Base-by-base conservation (phyloP, 2,329 filamentous ascomycete species). In the Cladosporium phlei region DNA sequence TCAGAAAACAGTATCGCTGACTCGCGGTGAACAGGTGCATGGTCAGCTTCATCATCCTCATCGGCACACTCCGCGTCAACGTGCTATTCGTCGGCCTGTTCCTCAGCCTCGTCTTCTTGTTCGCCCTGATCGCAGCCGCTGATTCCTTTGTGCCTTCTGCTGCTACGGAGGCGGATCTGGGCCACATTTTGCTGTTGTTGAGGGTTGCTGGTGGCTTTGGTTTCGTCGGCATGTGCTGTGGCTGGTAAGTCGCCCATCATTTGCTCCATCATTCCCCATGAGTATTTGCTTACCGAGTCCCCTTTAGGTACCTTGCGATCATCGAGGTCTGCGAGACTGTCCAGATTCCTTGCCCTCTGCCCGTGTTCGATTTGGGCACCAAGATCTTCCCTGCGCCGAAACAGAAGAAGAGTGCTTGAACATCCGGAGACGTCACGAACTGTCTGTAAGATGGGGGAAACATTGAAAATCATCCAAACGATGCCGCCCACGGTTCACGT, bases 151-250 rank as follows among this genome's bases (percentile, higher is more conserved):
- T 52, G 7, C 51, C 56, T 2, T 30, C 37, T 14, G 50, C 52
- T 9, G 49, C 43, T 4, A 53, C 49, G 11, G 42, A 48, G 19
- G 56, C 51, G 2, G 56, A 56, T 20, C 32, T 52, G 5, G 53
- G 43, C 12, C 52, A 61, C 28, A 47, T 58, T 12, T 10, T 46
- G 10, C 45, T 37, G 6, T 33, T 60, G 22, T 25, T 61, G 5
- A 54, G 57, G 34, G 49, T 59, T 25, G 59, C 46, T 5, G 58
- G 59, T 12, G 58, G 59, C 5, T 61, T 61, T 32, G 58, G 56
- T 3, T 53, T 59, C 33, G 38, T 61, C 12, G 53, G 55, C 2
- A 16, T 55, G 20, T 19, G 61, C 5, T 49, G 34, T n/a, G 59
- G 59, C 20, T 61, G 59, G 58, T 45, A 22, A 22, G 42, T 30